Evolutionary conservation across 805 yeast genomes (phyloP).

Genomic region (Lachancea thermotolerans): DNA sequence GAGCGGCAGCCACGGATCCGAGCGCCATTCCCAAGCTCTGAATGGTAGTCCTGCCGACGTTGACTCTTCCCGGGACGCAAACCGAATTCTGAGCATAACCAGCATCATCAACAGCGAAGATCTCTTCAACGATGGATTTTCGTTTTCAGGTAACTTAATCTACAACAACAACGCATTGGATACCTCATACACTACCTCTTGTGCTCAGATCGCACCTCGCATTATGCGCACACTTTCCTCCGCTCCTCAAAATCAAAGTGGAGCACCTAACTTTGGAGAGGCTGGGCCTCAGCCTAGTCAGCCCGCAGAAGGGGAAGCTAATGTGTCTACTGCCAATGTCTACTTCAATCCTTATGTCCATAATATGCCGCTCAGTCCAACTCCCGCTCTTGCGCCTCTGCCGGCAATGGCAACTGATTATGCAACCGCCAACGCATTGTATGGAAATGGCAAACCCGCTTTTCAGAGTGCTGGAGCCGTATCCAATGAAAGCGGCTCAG

Average conservation of each 20-base stretch:
- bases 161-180: conserved; percentile 9
- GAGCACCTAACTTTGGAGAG: background rate
- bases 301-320: background rate
- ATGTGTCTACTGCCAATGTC: background rate
- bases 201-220: conserved; percentile 31
- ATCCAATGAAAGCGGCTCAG: background rate
- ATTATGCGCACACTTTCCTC: conserved; percentile 24
- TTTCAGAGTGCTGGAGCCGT: background rate
- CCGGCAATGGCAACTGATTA: background rate
- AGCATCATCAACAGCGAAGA: conserved; percentile 7
- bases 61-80: conserved; percentile 1
- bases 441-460: background rate
- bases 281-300: background rate
- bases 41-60: conserved; percentile 1
- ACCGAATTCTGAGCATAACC: conserved; percentile 6
- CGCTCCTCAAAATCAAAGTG: conserved; percentile 2
- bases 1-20: background rate
- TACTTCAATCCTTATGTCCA: background rate
- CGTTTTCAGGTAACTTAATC: conserved; percentile 8
- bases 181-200: conserved; percentile 21
- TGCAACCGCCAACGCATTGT: background rate
- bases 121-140: conserved; percentile 7
- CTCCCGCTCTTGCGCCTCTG: conserved; percentile 13
- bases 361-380: background rate
- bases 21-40: background rate